Evolutionary conservation across 2,329 filamentous ascomycete species (phyloP), one percentile per base, ranked within the genome.

Genomic region (Arthroderma uncinatum): DNA sequence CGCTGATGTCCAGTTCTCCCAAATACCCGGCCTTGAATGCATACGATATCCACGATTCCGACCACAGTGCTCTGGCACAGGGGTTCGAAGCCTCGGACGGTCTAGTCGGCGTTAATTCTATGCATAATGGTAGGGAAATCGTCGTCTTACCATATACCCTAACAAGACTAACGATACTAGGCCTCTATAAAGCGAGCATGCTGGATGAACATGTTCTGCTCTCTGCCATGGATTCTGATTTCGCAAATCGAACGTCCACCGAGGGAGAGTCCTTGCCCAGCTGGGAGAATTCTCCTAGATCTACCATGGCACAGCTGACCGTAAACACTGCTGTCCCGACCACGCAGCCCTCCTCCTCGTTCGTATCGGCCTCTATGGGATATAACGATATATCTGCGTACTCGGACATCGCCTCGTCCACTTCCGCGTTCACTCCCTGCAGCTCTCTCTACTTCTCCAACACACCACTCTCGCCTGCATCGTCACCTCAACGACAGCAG

Each of bases 321-420:
- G 55, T 62, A 2, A 56, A 63, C 44, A 59, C 60, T 52, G 55
- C 42, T 28, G 53, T 60, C 50, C 54, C 78, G 50, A 59, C 79
- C 84, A 60, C 80, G 76, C 87, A 85, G 19, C 84, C 84, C 52
- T 87, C 85, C 1, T 87, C 85, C 0, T 86, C 87, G 65, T 86
- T 84, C 39, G 79, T 88, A 72, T 88, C 85, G 14, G 87, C 72
- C 60, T 72, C 68, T 19, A 56, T 83, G 21, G 78, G 77, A 21
- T 73, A 86, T 42, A 85, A 83, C 4, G 85, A 88, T 64, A 81
- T 87, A 68, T 78, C 83, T 53, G 82, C 83, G 2, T 87, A 85
- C 66, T 85, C 89, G 58, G 85, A 89, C 62, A 82, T 86, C 65
- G 83, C 85, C 14, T 75, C 84, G 57, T 67, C 65, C 50, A 63